Evolutionary conservation across 768 basidiomycete genomes (phyloP), one percentile per base, ranked within the genome.

Genomic region (Agaricus bisporus): DNA sequence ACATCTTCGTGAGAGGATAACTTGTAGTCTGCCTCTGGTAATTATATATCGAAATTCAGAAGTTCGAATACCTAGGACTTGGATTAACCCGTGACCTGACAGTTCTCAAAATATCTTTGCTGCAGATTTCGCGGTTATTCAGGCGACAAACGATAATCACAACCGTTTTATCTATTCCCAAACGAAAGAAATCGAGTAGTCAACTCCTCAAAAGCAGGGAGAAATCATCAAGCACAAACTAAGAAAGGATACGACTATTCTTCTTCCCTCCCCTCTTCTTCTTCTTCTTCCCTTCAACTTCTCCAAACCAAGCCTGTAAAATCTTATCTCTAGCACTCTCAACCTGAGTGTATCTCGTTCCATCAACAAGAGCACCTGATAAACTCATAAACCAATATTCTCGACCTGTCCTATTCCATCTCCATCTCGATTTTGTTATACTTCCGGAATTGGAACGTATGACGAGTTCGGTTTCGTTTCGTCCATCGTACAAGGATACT

Each of bases 341-440:
- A 2, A 51, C 26, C 35, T 55, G 37, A 9, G 49, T 41, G 26
- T 49, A 53, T 15, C 51, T 59, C 28, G 56, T 54, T 9, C 70
- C 69, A 46, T 62, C 46, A 18, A 72, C 61, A 3, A 61, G 17
- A 1, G 66, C 59, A 48, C 66, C 60, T 11, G 60, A 56, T 18
- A 72, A 54, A 15, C 63, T 65, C 29, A 72, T 59, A 56, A 65
- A 62, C 70, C 70, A 72, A 56, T 70, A 68, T 11, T 68, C 69
- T 37, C 66, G 18, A n/a, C 20, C 47, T 28, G 12, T 29, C 11
- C 22, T 29, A n/a, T 25, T 38, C 14, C 20, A 6, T n/a, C 46
- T 53, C 2, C 18, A 36, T 0, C 3, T 22, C 11, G n/a, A 35
- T 18, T 26, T 8, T 17, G 25, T 12, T 15, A 29, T 51, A 32